A percentile compares a stretch with the other conserved stretches of the same genome.
Evolutionary conservation across 306 rosid species (phyloP).

Genomic region (Malus sieversii): DNA sequence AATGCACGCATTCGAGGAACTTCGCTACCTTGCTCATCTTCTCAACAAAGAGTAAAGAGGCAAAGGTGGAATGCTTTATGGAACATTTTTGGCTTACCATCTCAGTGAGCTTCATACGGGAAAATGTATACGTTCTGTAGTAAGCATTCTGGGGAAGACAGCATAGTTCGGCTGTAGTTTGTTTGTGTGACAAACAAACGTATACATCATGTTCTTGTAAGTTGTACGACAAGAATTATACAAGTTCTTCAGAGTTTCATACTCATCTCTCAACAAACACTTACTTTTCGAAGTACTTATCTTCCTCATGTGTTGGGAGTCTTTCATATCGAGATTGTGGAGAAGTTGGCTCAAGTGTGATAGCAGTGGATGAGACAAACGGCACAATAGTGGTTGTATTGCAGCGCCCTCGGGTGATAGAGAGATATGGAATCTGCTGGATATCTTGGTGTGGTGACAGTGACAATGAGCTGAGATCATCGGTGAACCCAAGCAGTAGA

Average conservation of each 20-base stretch:
- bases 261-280: no score
- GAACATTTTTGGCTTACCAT: slow-evolving; percentile 27
- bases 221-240: no score
- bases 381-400: neutral
- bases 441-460: neutral
- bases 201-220: no score
- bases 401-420: neutral
- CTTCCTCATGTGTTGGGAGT: no score
- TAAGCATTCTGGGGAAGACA: neutral
- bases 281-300: no score
- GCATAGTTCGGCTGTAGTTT: no score
- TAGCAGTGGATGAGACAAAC: neutral
- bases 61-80: neutral
- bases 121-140: neutral
- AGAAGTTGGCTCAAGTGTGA: neutral
- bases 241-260: no score
- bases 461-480: neutral
- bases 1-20: slow-evolving; percentile 91
- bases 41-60: slow-evolving; percentile 58
- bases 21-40: slow-evolving; percentile 80
- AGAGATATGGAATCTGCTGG: neutral
- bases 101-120: slow-evolving; percentile 28
- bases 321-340: neutral
- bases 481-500: neutral
- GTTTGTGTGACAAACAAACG: no score